phyloP scores from a whole-genome alignment of 2,329 filamentous ascomycete species.

The Fusarium duplospermum region DNA sequence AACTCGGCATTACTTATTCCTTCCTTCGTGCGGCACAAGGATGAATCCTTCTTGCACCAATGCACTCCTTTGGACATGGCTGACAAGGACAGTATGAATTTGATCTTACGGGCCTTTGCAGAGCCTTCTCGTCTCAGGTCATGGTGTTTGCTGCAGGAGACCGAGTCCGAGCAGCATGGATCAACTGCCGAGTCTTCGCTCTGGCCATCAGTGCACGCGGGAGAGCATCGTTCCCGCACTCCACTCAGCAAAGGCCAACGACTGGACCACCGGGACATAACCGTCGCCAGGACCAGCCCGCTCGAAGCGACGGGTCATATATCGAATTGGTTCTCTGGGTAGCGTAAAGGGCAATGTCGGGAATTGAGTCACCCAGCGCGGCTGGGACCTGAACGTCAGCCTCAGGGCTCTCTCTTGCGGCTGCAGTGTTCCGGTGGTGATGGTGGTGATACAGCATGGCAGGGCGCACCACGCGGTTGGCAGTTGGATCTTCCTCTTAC shows the following conservation, averaged over 20 bases:
- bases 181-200: background rate
- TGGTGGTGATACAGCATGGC: background rate
- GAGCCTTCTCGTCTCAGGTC: background rate
- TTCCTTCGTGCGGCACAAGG: background rate
- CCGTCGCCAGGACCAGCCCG: background rate
- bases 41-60: background rate
- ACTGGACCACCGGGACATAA: background rate
- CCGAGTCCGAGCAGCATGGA: constrained; percentile 7
- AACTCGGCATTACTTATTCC: background rate
- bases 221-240: constrained; percentile 17
- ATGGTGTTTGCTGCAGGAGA: constrained; percentile 19
- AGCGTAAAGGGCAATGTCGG: background rate
- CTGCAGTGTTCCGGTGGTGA: constrained; percentile 27
- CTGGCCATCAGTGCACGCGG: constrained; percentile 17
- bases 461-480: constrained; percentile 13
- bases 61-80: background rate
- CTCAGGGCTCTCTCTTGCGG: constrained; percentile 22
- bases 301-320: background rate
- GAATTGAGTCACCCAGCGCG: background rate
- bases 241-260: constrained; percentile 1
- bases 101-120: background rate
- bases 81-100: background rate
- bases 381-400: background rate
- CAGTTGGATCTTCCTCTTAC: constrained; percentile 21
- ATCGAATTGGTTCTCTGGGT: background rate